Evolutionary conservation across 2,329 filamentous ascomycete genomes (phyloP).

Genomic region (Fusarium chuoi): DNA sequence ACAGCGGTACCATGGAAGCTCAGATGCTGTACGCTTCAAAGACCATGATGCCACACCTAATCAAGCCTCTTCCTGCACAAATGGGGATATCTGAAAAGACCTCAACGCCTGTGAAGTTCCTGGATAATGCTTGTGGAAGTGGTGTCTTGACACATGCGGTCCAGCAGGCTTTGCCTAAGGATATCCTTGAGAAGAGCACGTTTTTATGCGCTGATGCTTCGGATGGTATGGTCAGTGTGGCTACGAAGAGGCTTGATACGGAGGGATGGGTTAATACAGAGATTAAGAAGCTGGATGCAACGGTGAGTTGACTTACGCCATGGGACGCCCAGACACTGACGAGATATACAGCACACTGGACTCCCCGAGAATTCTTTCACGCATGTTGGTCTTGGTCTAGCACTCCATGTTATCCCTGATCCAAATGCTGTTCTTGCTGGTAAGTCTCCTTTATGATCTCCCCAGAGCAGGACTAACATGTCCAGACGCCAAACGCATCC

Average conservation of each 20-base stretch:
- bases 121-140: constrained; percentile 65
- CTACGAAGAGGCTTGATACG: constrained; percentile 50
- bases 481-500: constrained; percentile 51
- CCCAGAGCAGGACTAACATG: not conserved
- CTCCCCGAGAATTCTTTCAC: constrained; percentile 53
- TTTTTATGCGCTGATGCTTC: constrained; percentile 63
- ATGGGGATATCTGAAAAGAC: constrained; percentile 37
- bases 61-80: constrained; percentile 37
- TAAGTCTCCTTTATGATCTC: constrained; percentile 5
- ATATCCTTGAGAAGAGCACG: constrained; percentile 54
- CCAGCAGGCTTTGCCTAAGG: constrained; percentile 51
- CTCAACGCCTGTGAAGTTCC: constrained; percentile 50
- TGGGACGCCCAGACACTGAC: not conserved
- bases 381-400: constrained; percentile 59
- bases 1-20: constrained; percentile 12
- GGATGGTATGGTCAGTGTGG: constrained; percentile 53
- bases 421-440: constrained; percentile 48
- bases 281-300: constrained; percentile 57
- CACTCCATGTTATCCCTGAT: constrained; percentile 58
- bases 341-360: constrained; percentile 49
- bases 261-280: constrained; percentile 60
- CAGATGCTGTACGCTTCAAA: constrained; percentile 35
- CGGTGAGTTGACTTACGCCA: constrained; percentile 46
- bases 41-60: constrained; percentile 30
- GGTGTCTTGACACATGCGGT: constrained; percentile 60